These are phyloP conservation scores for Alternaria sp. DNA, from an alignment of 2,329 filamentous ascomycete genomes.

Conservation along the genomic window DNA sequence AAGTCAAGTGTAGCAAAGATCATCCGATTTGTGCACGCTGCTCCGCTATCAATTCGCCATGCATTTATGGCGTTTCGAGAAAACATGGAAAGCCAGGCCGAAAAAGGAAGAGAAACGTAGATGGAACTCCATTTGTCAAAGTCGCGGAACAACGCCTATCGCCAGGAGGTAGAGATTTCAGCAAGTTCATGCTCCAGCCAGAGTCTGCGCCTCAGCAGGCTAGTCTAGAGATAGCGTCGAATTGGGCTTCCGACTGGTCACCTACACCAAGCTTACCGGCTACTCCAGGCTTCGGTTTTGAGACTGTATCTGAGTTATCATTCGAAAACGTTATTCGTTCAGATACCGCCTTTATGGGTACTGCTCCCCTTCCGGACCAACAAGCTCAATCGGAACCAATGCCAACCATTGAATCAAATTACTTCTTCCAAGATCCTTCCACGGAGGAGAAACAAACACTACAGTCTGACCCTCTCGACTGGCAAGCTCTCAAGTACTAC, in stretches of 20 bases:
- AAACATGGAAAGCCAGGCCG: constrained; percentile 50
- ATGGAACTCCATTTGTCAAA: constrained; percentile 45
- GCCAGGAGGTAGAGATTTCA: constrained; percentile 42
- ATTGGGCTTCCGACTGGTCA: constrained; percentile 39
- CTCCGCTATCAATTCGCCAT: constrained; percentile 38
- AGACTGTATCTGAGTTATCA: constrained; percentile 41
- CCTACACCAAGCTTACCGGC: constrained; percentile 38
- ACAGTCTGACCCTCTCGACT: constrained; percentile 36
- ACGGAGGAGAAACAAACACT: constrained; percentile 37
- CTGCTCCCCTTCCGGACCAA: constrained; percentile 27
- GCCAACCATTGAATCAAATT: constrained; percentile 33
- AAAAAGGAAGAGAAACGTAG: constrained; percentile 44
- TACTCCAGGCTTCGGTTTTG: constrained; percentile 39
- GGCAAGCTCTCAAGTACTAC: constrained; percentile 41
- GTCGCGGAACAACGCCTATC: constrained; percentile 41
- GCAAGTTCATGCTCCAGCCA: constrained; percentile 38
- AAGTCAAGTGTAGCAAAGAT: constrained; percentile 51
- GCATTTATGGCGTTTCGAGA: constrained; percentile 48
- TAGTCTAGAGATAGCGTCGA: constrained; percentile 29
- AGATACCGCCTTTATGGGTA: constrained; percentile 37
- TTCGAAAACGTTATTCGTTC: constrained; percentile 36
- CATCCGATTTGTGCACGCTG: constrained; percentile 48
- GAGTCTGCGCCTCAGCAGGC: constrained; percentile 32
- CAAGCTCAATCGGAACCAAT: constrained; percentile 26
- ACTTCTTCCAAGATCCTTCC: constrained; percentile 42